phyloP scores from a whole-genome alignment of 2,329 filamentous ascomycete species.

The Fusarium scirpi region DNA sequence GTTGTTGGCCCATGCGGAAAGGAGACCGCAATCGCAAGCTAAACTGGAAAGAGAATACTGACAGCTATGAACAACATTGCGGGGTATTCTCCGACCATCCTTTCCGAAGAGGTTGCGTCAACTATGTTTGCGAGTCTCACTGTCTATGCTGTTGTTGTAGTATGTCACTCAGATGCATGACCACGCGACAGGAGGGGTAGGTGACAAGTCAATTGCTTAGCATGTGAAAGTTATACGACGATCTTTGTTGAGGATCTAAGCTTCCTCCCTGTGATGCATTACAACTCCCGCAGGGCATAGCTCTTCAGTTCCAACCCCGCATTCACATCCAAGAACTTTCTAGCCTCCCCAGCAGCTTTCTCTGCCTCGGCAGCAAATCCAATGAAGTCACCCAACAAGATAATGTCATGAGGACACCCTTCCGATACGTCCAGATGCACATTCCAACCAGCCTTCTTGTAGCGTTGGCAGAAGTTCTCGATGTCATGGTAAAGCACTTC shows the following conservation, averaged over 20 bases:
- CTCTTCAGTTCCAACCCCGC: conserved; percentile 21
- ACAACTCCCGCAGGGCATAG: not conserved
- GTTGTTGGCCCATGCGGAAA: conserved; percentile 5
- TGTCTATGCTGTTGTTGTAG: not conserved
- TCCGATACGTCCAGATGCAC: conserved; percentile 31
- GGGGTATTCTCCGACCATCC: conserved; percentile 25
- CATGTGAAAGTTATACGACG: conserved; percentile 19
- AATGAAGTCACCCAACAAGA: conserved; percentile 30
- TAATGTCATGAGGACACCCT: conserved; percentile 38
- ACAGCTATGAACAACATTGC: not conserved
- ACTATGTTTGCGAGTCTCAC: not conserved
- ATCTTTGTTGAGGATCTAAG: not conserved
- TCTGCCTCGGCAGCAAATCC: conserved; percentile 35
- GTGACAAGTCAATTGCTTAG: not conserved
- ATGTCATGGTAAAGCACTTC: conserved; percentile 40
- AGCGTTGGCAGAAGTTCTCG: conserved; percentile 25
- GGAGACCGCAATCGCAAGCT: conserved; percentile 30
- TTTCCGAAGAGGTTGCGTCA: not conserved
- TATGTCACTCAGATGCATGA: not conserved
- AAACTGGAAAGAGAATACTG: conserved; percentile 15
- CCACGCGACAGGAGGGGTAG: conserved; percentile 20
- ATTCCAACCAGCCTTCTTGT: conserved; percentile 32
- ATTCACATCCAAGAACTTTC: conserved; percentile 19
- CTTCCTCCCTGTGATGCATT: not conserved
- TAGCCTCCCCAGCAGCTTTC: conserved; percentile 28